Conservation (phyloP, 805 yeast species). For the Zygosaccharomyces siamensis region DNA sequence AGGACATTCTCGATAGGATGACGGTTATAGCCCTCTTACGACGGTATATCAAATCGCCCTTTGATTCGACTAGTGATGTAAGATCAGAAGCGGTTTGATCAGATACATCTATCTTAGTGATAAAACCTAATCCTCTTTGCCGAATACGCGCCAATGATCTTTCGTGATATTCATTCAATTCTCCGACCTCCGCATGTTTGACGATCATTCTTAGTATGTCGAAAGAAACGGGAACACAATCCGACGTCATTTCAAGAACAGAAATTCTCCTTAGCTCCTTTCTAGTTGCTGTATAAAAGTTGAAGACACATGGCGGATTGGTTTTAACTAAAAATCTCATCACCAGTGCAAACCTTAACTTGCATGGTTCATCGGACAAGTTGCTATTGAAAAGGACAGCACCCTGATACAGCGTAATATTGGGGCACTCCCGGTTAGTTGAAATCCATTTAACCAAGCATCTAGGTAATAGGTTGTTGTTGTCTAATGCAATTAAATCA, state of each 20-base stretch:
- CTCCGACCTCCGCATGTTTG: slow-evolving; percentile 30
- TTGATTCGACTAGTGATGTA: slow-evolving; percentile 13
- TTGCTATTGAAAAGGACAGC: slow-evolving; percentile 33
- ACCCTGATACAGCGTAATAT: slow-evolving; percentile 35
- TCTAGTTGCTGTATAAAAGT: slow-evolving; percentile 31
- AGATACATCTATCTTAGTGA: slow-evolving; percentile 8
- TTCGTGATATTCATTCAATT: slow-evolving; percentile 20
- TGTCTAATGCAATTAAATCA: slow-evolving; percentile 33
- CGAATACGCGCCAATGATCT: slow-evolving; percentile 24
- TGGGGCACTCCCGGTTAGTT: slow-evolving; percentile 30
- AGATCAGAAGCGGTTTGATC: slow-evolving; percentile 10
- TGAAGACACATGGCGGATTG: slow-evolving; percentile 34
- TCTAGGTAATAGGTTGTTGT: slow-evolving; percentile 38
- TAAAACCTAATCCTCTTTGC: slow-evolving; percentile 20
- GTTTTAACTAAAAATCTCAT: slow-evolving; percentile 31
- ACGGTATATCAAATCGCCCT: slow-evolving; percentile 18
- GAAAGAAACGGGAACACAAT: slow-evolving; percentile 34
- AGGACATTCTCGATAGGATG: slow-evolving; percentile 22
- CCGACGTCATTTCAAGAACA: slow-evolving; percentile 30
- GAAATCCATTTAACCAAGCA: slow-evolving; percentile 33
- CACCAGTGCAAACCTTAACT: slow-evolving; percentile 33
- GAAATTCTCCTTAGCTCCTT: slow-evolving; percentile 32
- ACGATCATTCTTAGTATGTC: slow-evolving; percentile 31
- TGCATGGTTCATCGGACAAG: slow-evolving; percentile 36
- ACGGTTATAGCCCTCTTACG: slow-evolving; percentile 24